A percentile compares a stretch with the other conserved stretches of the same genome.
phyloP scores from a whole-genome alignment of 2,329 filamentous ascomycete genomes.

The Diplodia corticola region DNA sequence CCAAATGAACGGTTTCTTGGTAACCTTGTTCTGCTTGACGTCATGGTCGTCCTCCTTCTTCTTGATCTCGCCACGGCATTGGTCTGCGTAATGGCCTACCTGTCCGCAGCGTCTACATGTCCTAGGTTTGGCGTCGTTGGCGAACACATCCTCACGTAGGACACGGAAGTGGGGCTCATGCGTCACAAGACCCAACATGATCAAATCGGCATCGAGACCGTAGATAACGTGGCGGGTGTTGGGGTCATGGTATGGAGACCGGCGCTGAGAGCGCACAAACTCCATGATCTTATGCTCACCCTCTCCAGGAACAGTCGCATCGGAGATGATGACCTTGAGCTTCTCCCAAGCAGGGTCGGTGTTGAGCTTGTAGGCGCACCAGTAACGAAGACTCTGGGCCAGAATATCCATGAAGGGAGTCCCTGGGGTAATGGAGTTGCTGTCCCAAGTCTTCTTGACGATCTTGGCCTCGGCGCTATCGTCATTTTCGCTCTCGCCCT shows the following conservation, averaged over 20 bases:
- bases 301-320: conserved; percentile 95
- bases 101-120: conserved; percentile 91
- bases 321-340: conserved; percentile 96
- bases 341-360: conserved; percentile 90
- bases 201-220: conserved; percentile 94
- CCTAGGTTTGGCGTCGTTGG: conserved; percentile 79
- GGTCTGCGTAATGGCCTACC: conserved; percentile 83
- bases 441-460: conserved; percentile 89
- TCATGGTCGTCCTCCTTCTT: conserved; percentile 77
- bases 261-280: conserved; percentile 90
- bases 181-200: conserved; percentile 95
- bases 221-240: conserved; percentile 99
- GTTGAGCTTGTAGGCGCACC: conserved; percentile 96
- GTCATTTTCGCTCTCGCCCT: conserved; percentile 57
- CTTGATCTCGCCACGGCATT: conserved; percentile 78
- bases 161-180: conserved; percentile 98
- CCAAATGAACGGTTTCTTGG: conserved; percentile 95
- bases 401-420: conserved; percentile 99
- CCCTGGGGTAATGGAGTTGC: conserved; percentile 85
- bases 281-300: conserved; percentile 99
- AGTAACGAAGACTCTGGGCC: conserved; percentile 86
- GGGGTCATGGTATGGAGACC: conserved; percentile 86
- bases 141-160: conserved; percentile 94
- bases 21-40: conserved; percentile 70
- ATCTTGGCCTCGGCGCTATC: conserved; percentile 62